Base-by-base conservation (phyloP, 2,329 filamentous ascomycete species). In the Achaetomium macrosporum region DNA sequence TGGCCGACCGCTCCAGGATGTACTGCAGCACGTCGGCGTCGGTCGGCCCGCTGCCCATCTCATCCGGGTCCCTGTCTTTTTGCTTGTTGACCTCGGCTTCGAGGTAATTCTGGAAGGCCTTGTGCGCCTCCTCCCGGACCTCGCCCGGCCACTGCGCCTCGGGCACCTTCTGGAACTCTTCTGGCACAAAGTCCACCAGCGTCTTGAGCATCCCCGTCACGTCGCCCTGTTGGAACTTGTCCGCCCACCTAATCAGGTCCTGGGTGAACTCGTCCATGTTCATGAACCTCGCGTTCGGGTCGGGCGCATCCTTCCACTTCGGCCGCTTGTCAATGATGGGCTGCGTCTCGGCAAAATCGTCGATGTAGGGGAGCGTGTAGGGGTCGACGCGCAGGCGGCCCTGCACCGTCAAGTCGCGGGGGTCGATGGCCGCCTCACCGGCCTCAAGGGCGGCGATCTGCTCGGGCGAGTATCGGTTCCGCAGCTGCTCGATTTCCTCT, bases 361-460 rank as follows among this genome's bases (percentile, higher is more conserved):
- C 90, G 51, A 92, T 72, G 69, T 95, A 93, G 56, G 81, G 76
- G 46, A 91, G 73, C 49, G 76, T 76, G 75, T 88, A 87, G 9
- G 83, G 78, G 66, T 95, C 90, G 50, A 74, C 77, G 56, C 90
- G 84, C 61, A 88, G 69, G 41, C 82, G 77, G 59, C 85, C 88
- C 71, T 93, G 87, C 33, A 82, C 76, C 40, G 85, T 76, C 66
- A 96, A 67, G 69, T 97, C 89, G 59, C 83, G 76, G 10, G 85
- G 74, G 65, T 87, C 78, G 67, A 96, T 84, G 60, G 87, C 82
- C 56, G 79, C 73, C 71, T 96, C 91, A 63, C 86, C 90, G 44
- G 87, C 87, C 71, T 87, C 78, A 66, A 97, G 83, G 53, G 90
- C 89, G 51, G 82, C 83, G 61, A 95, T 76, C 73, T 97, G 92